A percentile compares a stretch with the other conserved stretches of the same genome.
phyloP scores from a whole-genome alignment of 2,329 filamentous ascomycete species.

The Cladorrhinum sp. region DNA sequence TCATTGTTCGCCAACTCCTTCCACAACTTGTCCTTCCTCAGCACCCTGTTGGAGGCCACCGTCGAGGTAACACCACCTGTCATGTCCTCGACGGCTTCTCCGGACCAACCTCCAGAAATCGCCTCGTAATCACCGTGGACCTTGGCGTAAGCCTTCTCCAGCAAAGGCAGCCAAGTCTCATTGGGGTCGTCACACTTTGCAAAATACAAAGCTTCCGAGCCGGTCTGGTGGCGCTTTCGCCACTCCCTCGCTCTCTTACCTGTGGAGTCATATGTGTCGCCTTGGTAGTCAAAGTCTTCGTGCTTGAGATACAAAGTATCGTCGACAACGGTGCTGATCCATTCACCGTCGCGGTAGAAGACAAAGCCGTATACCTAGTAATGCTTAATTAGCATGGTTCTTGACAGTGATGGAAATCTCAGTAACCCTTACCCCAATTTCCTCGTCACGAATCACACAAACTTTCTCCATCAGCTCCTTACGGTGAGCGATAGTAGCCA shows the following conservation, averaged over 20 bases:
- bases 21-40: conserved; percentile 82
- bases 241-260: conserved; percentile 48
- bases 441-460: conserved; percentile 69
- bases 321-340: conserved; percentile 58
- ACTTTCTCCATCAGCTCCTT: conserved; percentile 67
- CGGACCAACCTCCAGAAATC: conserved; percentile 65
- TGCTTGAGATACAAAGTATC: conserved; percentile 56
- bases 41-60: conserved; percentile 65
- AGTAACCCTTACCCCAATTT: too few relatives aligned
- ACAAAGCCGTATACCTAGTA: conserved; percentile 89
- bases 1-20: conserved; percentile 77
- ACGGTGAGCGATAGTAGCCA: conserved; percentile 75
- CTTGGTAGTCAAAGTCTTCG: conserved; percentile 48
- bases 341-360: conserved; percentile 77
- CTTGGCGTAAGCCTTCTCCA: conserved; percentile 74
- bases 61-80: conserved; percentile 69
- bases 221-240: conserved; percentile 62
- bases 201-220: conserved; percentile 69
- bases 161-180: conserved; percentile 69
- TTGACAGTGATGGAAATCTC: too few relatives aligned
- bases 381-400: too few relatives aligned
- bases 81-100: conserved; percentile 51
- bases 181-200: conserved; percentile 65
- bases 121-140: conserved; percentile 70
- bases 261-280: conserved; percentile 41